Percentiles rank a stretch among this genome's conserved stretches.
Conservation (phyloP, 176 grass and related monocot genomes). For the Triticum aestivum region DNA sequence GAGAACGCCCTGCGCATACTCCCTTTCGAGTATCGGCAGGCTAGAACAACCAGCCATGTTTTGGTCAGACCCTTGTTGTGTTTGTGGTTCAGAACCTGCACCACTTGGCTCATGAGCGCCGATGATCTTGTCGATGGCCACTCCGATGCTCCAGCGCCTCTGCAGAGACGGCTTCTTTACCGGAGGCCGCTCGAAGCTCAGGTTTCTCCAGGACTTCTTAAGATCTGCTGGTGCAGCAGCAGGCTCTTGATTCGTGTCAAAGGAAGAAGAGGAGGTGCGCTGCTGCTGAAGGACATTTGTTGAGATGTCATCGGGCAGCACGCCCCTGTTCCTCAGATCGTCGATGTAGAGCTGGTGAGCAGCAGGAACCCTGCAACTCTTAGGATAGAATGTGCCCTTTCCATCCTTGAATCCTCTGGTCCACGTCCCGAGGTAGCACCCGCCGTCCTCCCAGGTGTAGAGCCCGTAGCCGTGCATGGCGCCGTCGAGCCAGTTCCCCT, state of each 20-base stretch:
- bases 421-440: conserved; percentile 86
- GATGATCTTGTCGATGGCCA: conserved; percentile 79
- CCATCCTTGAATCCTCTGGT: conserved; percentile 94
- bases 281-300: conserved; percentile 49
- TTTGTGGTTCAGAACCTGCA: conserved; percentile 46
- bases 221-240: too few relatives aligned
- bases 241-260: conserved; percentile 19
- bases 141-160: conserved; percentile 89
- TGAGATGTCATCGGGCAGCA: conserved; percentile 58
- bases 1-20: conserved; percentile 94
- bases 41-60: conserved; percentile 36
- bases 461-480: conserved; percentile 80
- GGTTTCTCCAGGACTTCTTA: conserved; percentile 1
- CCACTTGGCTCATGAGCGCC: neutral
- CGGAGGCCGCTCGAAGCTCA: conserved; percentile 23
- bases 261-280: conserved; percentile 14
- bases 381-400: conserved; percentile 82
- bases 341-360: conserved; percentile 52
- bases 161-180: conserved; percentile 65
- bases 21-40: conserved; percentile 76
- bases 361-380: conserved; percentile 54
- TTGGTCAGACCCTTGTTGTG: conserved; percentile 42
- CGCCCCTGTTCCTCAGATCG: conserved; percentile 66
- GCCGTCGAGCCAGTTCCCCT: conserved; percentile 85
- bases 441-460: conserved; percentile 75